Conservation (phyloP, 257 asterid species). For the Nicotiana tabacum region DNA sequence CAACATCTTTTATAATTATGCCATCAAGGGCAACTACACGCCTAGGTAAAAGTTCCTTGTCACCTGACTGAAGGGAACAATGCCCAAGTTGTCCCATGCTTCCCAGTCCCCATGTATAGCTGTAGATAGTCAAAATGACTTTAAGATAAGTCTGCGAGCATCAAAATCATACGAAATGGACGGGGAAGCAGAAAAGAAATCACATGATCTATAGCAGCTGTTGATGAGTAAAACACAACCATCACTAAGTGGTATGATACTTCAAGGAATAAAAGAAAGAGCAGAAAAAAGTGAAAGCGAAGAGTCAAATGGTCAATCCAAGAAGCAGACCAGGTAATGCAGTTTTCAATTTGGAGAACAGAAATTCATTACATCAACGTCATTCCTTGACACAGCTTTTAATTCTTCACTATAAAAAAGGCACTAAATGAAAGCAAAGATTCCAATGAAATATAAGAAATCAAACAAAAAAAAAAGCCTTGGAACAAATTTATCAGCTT, state of each 20-base stretch:
- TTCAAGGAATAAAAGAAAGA: neutral
- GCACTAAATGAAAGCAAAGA: neutral
- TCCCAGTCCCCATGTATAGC: conserved; percentile 98
- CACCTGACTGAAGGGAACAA: conserved; percentile 77
- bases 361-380: neutral
- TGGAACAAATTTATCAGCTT: neutral
- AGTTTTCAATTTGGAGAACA: neutral
- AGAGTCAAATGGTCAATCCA: too few species aligned
- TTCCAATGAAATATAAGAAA: neutral
- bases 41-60: conserved; percentile 81
- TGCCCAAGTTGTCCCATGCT: conserved; percentile 98
- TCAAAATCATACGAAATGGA: neutral
- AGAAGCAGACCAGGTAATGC: neutral
- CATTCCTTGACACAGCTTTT: neutral
- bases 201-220: neutral
- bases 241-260: neutral
- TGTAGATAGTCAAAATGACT: conserved; percentile 23
- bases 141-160: neutral
- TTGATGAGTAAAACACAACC: neutral
- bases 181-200: neutral
- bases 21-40: conserved; percentile 81
- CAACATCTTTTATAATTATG: conserved; percentile 45
- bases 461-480: neutral
- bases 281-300: neutral
- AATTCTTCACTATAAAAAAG: neutral